Evolutionary conservation across 176 grass and related monocot species (phyloP).

Genomic region (Oryza coarctata): DNA sequence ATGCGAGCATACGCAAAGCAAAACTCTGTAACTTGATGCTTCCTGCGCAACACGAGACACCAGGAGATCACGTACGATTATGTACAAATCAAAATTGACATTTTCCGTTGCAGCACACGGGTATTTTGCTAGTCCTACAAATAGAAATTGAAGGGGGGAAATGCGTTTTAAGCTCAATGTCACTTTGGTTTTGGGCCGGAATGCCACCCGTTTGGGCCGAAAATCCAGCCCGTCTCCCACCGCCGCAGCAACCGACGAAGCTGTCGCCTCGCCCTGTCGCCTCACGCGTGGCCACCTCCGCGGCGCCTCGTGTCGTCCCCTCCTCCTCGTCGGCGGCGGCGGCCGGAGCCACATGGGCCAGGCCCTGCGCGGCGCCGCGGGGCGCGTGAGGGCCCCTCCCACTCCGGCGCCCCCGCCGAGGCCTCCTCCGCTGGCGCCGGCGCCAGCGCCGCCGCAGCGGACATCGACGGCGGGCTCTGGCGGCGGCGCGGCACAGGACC

Average conservation of each 20-base stretch:
- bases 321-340: constrained; percentile 6
- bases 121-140: too few species aligned
- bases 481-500: constrained; percentile 37
- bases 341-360: constrained; percentile 43
- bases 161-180: too few species aligned
- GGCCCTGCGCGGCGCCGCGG: constrained; percentile 44
- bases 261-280: neutral
- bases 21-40: too few species aligned
- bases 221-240: neutral
- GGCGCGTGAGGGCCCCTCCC: constrained; percentile 34
- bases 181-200: neutral
- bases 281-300: constrained; percentile 24
- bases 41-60: too few species aligned
- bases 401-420: constrained; percentile 5
- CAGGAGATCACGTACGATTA: too few species aligned
- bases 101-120: too few species aligned
- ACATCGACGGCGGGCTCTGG: neutral
- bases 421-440: neutral
- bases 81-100: too few species aligned
- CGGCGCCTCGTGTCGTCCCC: neutral
- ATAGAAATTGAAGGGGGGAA: too few species aligned
- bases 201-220: neutral
- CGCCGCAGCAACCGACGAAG: neutral
- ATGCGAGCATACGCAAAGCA: too few species aligned
- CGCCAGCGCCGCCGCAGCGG: neutral